Evolutionary conservation across 768 basidiomycete species (phyloP).

Genomic region (Mycena rosella): DNA sequence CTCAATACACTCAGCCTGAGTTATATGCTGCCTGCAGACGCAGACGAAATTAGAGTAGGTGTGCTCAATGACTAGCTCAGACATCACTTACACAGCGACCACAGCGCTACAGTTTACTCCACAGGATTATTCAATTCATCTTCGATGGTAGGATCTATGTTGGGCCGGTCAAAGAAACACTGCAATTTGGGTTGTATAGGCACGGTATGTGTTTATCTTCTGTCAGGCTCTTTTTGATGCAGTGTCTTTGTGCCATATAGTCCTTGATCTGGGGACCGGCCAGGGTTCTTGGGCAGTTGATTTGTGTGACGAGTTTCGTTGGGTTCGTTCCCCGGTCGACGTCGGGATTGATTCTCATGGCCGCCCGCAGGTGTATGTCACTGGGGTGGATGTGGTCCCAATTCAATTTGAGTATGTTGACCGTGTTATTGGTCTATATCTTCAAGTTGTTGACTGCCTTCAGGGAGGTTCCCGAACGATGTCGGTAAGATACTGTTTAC

Average conservation of each 20-base stretch:
- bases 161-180: constrained; percentile 71
- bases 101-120: constrained; percentile 73
- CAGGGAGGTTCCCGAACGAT: constrained; percentile 19
- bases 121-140: constrained; percentile 76
- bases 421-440: background rate
- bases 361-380: constrained; percentile 5
- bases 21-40: constrained; percentile 76
- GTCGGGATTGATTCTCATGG: background rate
- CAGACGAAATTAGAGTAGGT: constrained; percentile 72
- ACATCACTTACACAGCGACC: background rate
- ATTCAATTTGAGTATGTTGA: constrained; percentile 20
- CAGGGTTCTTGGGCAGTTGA: constrained; percentile 67
- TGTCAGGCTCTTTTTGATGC: background rate
- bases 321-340: constrained; percentile 13
- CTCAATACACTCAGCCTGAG: constrained; percentile 67
- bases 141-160: constrained; percentile 74
- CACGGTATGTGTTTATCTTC: constrained; percentile 48
- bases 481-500: background rate
- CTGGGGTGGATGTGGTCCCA: constrained; percentile 21
- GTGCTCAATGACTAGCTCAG: constrained; percentile 10
- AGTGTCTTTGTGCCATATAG: constrained; percentile 40
- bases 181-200: constrained; percentile 63
- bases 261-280: constrained; percentile 80
- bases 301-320: constrained; percentile 17
- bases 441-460: background rate